Evolutionary conservation across 768 basidiomycete species (phyloP).

Genomic region (Lactarius psammicola): DNA sequence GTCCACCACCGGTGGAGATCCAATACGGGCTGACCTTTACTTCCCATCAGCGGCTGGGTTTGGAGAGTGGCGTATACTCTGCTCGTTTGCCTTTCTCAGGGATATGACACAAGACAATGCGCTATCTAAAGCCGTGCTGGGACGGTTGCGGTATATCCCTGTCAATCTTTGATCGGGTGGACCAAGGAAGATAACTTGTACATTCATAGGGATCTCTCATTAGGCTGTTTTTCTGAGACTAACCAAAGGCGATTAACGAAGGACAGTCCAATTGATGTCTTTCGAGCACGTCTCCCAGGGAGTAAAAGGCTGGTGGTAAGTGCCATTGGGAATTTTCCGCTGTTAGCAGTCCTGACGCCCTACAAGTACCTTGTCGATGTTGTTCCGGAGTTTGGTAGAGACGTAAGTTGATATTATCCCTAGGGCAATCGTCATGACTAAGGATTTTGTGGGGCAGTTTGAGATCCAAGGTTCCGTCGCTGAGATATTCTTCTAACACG

Average conservation of each 20-base stretch:
- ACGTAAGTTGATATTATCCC: constrained; percentile 14
- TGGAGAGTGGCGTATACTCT: constrained; percentile 20
- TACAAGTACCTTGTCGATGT: constrained; percentile 24
- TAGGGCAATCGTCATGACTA: background rate
- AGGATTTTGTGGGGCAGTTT: background rate
- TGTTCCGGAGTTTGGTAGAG: constrained; percentile 16
- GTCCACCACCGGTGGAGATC: background rate
- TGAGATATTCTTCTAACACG: background rate
- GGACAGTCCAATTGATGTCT: constrained; percentile 25
- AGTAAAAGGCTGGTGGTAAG: constrained; percentile 23
- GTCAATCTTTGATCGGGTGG: background rate
- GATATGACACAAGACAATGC: constrained; percentile 3
- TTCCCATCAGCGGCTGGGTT: constrained; percentile 8
- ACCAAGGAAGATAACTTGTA: background rate
- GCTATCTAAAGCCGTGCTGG: background rate
- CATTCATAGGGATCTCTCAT: constrained; percentile 20
- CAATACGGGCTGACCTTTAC: constrained; percentile 18
- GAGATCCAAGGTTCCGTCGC: constrained; percentile 18
- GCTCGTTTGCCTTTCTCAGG: background rate
- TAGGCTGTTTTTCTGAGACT: constrained; percentile 20
- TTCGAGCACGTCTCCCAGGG: constrained; percentile 23
- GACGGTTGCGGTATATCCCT: constrained; percentile 13
- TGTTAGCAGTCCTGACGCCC: constrained; percentile 1
- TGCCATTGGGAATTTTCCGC: background rate
- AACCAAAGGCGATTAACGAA: constrained; percentile 22